Evolutionary conservation across 2,329 filamentous ascomycete species (phyloP), one percentile per base, ranked within the genome.

Genomic region (Capronia americana): DNA sequence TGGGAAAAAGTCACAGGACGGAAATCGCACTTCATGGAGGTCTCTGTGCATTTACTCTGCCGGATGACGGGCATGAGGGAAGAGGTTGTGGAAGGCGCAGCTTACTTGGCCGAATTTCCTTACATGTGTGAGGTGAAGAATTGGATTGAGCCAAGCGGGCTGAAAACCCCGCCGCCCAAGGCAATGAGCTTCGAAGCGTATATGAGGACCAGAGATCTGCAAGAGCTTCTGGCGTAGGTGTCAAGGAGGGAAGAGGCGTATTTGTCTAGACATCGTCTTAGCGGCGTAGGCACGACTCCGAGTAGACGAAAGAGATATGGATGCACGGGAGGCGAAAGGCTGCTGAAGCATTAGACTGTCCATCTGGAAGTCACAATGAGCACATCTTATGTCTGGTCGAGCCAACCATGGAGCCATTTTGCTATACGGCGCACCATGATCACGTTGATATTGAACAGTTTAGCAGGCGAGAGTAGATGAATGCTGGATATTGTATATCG

Each of bases 111-210:
- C 4, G 62, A 60, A 23, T 64, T 60, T 26, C 62, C 56, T 48
- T 64, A 64, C 50, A 64, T 64, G 62, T 60, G 62, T 56, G 62
- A 64, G 17, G 62, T 64, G 56, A 60, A 38, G 34, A 34, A 60
- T 48, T 64, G 50, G 46, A 64, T 64, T 41, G 62, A 64, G 26
- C 62, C 62, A n/a, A 55, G 38, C 10, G 30, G 57, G 10, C 62
- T 64, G 44, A 55, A 55, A 32, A 60, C 55, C 34, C 62, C 62
- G 28, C 56, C 62, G 11, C 34, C 57, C 17, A 17, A 55, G 8
- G 41, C 56, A 20, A 56, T 60, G 57, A 64, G 46, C 24, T 64
- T 28, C 46, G 62, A 64, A 57, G 56, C 34, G 24, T 64, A 60
- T 56, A 56, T 64, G 62, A 64, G 56, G 50, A 60, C 46, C 4